These are phyloP conservation scores for Bocquillonia castaneifolia DNA, from an alignment of 441 rosid species.

Conservation along the genomic window DNA sequence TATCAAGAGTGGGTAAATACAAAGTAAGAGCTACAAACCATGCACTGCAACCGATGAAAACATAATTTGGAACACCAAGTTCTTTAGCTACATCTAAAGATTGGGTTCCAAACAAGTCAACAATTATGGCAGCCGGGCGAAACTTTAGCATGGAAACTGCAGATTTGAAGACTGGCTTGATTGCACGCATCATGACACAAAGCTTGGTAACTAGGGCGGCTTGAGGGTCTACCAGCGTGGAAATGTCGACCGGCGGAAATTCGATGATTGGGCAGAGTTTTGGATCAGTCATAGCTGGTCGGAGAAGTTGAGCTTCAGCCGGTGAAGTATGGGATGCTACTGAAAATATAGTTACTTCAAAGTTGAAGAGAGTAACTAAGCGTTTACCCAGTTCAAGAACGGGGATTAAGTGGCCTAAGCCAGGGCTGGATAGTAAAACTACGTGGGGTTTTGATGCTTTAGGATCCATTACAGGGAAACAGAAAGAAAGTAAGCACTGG, in stretches of 20 bases:
- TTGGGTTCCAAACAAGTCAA: conserved; percentile 54
- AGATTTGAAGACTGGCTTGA: conserved; percentile 22
- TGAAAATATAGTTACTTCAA: conserved; percentile 34
- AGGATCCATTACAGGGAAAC: no score
- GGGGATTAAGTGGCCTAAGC: conserved; percentile 50
- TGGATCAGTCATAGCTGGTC: background rate
- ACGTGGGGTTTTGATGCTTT: conserved; percentile 33
- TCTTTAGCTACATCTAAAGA: conserved; percentile 47
- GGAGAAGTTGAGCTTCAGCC: conserved; percentile 14
- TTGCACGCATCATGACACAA: conserved; percentile 27
- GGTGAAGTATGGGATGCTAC: conserved; percentile 22
- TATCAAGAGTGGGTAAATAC: conserved; percentile 33
- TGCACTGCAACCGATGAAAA: conserved; percentile 43
- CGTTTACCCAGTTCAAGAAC: conserved; percentile 41
- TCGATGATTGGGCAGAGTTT: conserved; percentile 20
- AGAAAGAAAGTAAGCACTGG: no score
- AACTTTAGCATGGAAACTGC: conserved; percentile 23
- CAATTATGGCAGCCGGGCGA: conserved; percentile 36
- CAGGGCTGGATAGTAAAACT: conserved; percentile 43
- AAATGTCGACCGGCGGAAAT: conserved; percentile 31
- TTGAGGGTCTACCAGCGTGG: conserved; percentile 13
- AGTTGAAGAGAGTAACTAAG: conserved; percentile 24
- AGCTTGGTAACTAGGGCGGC: conserved; percentile 22
- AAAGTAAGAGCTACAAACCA: conserved; percentile 47
- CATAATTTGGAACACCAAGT: conserved; percentile 40